Conservation (phyloP, 768 basidiomycete genomes). For the Obba rivulosa region DNA sequence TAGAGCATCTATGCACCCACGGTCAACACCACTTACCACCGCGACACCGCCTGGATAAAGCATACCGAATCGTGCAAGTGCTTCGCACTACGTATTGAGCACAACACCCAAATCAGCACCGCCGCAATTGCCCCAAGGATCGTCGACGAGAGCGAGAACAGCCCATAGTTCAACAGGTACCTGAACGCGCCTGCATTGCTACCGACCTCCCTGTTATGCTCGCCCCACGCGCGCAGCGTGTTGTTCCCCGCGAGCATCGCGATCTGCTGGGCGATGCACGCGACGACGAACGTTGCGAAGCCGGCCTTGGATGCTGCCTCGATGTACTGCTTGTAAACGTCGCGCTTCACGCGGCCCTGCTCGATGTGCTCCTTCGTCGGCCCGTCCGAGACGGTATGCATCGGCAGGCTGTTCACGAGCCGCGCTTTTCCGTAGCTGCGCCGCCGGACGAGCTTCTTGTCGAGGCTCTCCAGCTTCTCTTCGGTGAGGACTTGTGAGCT, state of each 20-base stretch:
- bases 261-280: constrained; percentile 51
- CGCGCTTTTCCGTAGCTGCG: constrained; percentile 54
- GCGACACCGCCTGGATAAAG: constrained; percentile 3
- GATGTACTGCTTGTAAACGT: constrained; percentile 77
- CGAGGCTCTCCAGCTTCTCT: constrained; percentile 28
- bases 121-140: constrained; percentile 50
- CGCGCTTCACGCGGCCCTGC: constrained; percentile 71
- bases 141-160: constrained; percentile 56
- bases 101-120: constrained; percentile 71
- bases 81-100: constrained; percentile 68
- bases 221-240: constrained; percentile 77
- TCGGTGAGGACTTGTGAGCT: constrained; percentile 17
- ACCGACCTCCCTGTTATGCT: constrained; percentile 62
- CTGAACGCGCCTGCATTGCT: constrained; percentile 50
- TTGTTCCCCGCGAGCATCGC: constrained; percentile 55
- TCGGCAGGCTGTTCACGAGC: constrained; percentile 36
- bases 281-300: constrained; percentile 52
- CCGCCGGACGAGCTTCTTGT: constrained; percentile 55
- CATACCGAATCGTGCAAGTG: constrained; percentile 72
- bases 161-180: constrained; percentile 62
- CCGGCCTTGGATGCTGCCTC: constrained; percentile 72
- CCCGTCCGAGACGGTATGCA: constrained; percentile 39
- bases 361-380: constrained; percentile 69
- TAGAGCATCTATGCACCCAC: constrained; percentile 55
- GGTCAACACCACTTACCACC: neutral